Base-by-base conservation (phyloP, 2,329 filamentous ascomycete genomes). In the Thermomyces lanuginosus region DNA sequence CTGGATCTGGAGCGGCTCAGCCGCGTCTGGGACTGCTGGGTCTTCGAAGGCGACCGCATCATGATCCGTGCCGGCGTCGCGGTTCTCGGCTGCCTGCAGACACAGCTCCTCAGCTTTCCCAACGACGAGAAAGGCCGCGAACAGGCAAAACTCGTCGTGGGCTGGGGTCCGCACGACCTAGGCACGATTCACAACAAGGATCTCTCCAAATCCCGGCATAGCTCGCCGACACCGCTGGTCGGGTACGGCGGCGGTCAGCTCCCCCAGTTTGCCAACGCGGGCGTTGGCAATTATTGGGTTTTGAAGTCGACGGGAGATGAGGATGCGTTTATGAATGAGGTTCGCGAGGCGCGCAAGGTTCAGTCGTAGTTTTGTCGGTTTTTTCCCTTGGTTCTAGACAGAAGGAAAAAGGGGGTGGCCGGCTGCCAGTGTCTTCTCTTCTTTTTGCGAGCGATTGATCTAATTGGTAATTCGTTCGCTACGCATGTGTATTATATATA, bases 21-120 rank as follows among this genome's bases (percentile, higher is more conserved):
- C 24, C 54, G 69, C 3, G 51, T 73, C 11, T 72, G 68, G 66
- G 69, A 74, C 39, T 61, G 71, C 27, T 70, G 65, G 46, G 61
- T 64, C 2, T 67, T 74, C 30, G 69, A 74, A 43, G 66, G 66
- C 16, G 69, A 74, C 34, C 50, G 55, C 12, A 51, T 58, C 22
- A 45, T 61, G 32, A 55, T 61, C 25, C 55, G 53, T 15, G 46
- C 57, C 2, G 58, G 55, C 2, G 53, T 60, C 18, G 57, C 56
- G 2, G 35, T 56, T 15, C 38, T 61, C 4, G 56, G 58, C 12
- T 49, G 51, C 30, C 43, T 61, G 8, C 54, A 60, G 34, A 26
- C 48, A 2, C 57, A 59, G 31, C 31, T 61, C 1, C 51, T 57
- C 26, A 46, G 47, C 4, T 48, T 60, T 26, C 20, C 22, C 22